These are phyloP conservation scores for Verticillium nubilum DNA, from an alignment of 2,329 filamentous ascomycete genomes.

Conservation along the genomic window DNA sequence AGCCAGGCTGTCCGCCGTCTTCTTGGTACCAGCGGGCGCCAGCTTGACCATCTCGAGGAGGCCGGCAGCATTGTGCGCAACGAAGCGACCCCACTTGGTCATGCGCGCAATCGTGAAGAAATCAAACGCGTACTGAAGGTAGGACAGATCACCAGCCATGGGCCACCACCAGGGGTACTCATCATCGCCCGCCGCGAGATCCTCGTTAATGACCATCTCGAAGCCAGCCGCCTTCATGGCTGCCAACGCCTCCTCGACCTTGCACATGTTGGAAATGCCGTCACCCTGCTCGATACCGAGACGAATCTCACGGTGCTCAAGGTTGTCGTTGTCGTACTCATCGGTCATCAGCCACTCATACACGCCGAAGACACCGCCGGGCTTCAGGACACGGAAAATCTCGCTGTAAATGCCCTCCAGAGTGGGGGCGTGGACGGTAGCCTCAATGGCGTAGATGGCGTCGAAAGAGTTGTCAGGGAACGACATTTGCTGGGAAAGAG, in stretches of 20 bases:
- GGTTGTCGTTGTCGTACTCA: slow-evolving; percentile 80
- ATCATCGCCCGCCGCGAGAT: slow-evolving; percentile 68
- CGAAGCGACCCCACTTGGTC: slow-evolving; percentile 74
- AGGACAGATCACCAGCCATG: slow-evolving; percentile 75
- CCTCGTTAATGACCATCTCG: slow-evolving; percentile 30
- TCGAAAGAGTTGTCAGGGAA: slow-evolving; percentile 88
- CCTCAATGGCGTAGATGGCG: slow-evolving; percentile 91
- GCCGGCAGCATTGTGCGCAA: slow-evolving; percentile 74
- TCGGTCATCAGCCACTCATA: slow-evolving; percentile 99
- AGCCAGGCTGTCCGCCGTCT: slow-evolving; percentile 88
- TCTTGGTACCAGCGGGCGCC: slow-evolving; percentile 79
- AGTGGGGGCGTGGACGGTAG: slow-evolving; percentile 83
- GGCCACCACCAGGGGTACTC: slow-evolving; percentile 91
- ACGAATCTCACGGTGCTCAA: slow-evolving; percentile 77
- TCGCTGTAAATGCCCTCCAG: slow-evolving; percentile 85
- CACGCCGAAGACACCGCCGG: slow-evolving; percentile 87
- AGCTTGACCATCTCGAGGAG: slow-evolving; percentile 68
- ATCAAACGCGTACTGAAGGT: slow-evolving; percentile 75
- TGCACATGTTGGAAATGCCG: slow-evolving; percentile 93
- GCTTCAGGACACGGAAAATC: slow-evolving; percentile 88
- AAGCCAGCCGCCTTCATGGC: slow-evolving; percentile 85
- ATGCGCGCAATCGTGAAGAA: slow-evolving; percentile 80
- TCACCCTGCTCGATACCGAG: slow-evolving; percentile 89
- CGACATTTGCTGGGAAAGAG: slow-evolving; percentile 65
- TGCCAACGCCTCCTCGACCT: slow-evolving; percentile 66